Base-by-base conservation (phyloP, 2,329 filamentous ascomycete species). In the Mycogone perniciosa region DNA sequence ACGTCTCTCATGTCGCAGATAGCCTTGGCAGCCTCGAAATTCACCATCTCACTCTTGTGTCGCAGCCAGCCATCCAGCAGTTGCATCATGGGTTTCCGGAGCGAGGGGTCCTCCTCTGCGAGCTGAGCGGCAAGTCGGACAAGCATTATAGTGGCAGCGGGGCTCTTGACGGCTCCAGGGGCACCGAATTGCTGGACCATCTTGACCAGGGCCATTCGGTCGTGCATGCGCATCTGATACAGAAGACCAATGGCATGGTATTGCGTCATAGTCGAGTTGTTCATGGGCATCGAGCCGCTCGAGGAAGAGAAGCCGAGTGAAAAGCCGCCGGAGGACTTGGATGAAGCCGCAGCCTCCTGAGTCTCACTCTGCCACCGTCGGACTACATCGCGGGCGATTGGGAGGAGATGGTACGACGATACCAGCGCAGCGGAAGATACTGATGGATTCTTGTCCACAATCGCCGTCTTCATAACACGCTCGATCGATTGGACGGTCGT, bases 111-210 rank as follows among this genome's bases (percentile, higher is more conserved):
- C 65, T 99, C 93, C 67, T 96, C 90, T 31, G 92, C 92, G 56
- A 99, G 77, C 75, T 96, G 93, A 39, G 92, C 89, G 33, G 93
- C 93, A 57, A 99, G 74, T 60, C 93, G 82, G 50, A 99, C 93
- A 30, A 99, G 79, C 81, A 99, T 85, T 46, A 99, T 83, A 52
- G 91, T 86, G 33, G 91, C 93, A 54, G 92, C 89, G 20, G 93
- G 90, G 70, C 88, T 96, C 82, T 96, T 97, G 56, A 97, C 86
- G 8, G 89, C 89, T 52, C 93, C 93, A 11, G 90, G 82, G 48
- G 86, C 85, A 47, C 90, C 90, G 67, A 96, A 97, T 70, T 99
- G 93, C 74, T 99, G 93, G n/a, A 99, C 92, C 93, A 99, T 97
- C 80, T 99, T 99, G 54, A 97, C 92, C 61, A 99, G 74, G 26